Base-by-base conservation (phyloP, 108 stramenopile species). In the Cyclotella cryptica region DNA sequence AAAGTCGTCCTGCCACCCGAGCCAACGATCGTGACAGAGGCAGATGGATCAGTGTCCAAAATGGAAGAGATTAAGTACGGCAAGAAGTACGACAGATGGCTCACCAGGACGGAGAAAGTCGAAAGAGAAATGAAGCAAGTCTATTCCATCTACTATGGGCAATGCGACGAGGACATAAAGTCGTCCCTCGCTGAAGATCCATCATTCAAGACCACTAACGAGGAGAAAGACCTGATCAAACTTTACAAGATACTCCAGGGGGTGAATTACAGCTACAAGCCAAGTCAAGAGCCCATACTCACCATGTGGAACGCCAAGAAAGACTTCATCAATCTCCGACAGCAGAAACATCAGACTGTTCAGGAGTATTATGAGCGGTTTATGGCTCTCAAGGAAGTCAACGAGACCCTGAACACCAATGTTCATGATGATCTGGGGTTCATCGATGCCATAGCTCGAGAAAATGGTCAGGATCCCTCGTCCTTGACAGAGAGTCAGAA, bases 41-140 rank as follows among this genome's bases (percentile, higher is more conserved):
- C 35, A 35, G 35, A 35, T 35, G 35, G 35, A 35, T 35, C 35
- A 5, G 35, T 35, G 4, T 35, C 35, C 35, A 35, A 6, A 14
- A 14, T 59, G 26, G 58, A 59, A 26, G 28, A 59, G 22, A 59
- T 59, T 22, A 59, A 59, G 22, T 59, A 59, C 58, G 26, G 58
- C 1, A 24, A 26, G 35, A 6, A 59, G 4, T 4, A 22, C 4
- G 22, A 22, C 35, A 24, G 58, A 59, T 59, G 28, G 27, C 9
- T 59, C 5, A 12, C 22, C 9, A 3, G 14, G 2, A 9, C 28
- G 2, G 58, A 59, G 27, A 59, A 59, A 9, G 1, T 59, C 3
- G 22, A 59, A 3, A 22, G 14, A 9, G 4, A 59, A 9, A 18
- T 59, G 21, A 59, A 59, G 3, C 58, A 59, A 26, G 28, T 28